These are phyloP conservation scores for Suillus ampliporus DNA, from an alignment of 768 basidiomycete genomes.

Conservation along the genomic window DNA sequence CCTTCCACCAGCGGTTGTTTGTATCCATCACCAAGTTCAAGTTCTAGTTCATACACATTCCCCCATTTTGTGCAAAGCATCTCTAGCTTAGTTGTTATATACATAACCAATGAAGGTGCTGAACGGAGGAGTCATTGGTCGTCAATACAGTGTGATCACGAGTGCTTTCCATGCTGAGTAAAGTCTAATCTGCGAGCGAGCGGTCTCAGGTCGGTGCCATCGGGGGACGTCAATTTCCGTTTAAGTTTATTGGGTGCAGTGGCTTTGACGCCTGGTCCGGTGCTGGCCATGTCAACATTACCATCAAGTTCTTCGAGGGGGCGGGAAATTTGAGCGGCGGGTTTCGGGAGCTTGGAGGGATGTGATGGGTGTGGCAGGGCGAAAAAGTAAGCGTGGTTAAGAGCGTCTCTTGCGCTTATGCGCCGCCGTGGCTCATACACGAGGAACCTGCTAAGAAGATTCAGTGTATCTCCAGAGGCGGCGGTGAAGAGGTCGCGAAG, in stretches of 20 bases:
- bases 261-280: slow-evolving; percentile 59
- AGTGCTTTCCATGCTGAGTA: slow-evolving; percentile 42
- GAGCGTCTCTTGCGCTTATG: slow-evolving; percentile 79
- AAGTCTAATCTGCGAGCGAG: slow-evolving; percentile 80
- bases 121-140: background rate
- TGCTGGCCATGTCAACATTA: slow-evolving; percentile 59
- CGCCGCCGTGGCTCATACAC: slow-evolving; percentile 86
- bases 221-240: slow-evolving; percentile 68
- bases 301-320: slow-evolving; percentile 82
- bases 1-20: background rate
- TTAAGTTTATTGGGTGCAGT: slow-evolving; percentile 62
- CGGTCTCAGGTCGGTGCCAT: slow-evolving; percentile 55
- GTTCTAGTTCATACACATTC: slow-evolving; percentile 2
- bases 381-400: slow-evolving; percentile 87
- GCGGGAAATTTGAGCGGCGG: slow-evolving; percentile 50
- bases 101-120: background rate
- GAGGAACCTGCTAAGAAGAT: slow-evolving; percentile 79
- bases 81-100: background rate
- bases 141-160: slow-evolving; percentile 5
- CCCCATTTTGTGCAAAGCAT: background rate
- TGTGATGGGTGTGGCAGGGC: slow-evolving; percentile 87
- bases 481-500: slow-evolving; percentile 91
- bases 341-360: slow-evolving; percentile 88
- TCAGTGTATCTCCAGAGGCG: slow-evolving; percentile 83
- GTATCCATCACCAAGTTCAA: slow-evolving; percentile 1